phyloP scores from a whole-genome alignment of 805 yeast species.

The Hanseniaspora nectarophila region DNA sequence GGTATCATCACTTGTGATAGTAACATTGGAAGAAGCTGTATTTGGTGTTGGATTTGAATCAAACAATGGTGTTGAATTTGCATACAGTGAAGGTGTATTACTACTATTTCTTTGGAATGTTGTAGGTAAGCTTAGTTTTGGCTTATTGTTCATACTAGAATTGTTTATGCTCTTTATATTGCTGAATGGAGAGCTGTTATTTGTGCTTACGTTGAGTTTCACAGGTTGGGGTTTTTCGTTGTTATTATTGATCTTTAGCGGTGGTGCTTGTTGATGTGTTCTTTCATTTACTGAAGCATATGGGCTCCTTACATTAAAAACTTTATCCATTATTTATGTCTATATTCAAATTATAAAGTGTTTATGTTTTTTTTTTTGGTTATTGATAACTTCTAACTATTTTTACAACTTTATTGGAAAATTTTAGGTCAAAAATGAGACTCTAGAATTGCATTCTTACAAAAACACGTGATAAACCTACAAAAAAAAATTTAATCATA shows the following conservation, averaged over 20 bases:
- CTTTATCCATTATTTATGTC: conserved; percentile 1
- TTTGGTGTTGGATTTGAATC: not conserved
- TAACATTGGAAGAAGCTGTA: conserved; percentile 5
- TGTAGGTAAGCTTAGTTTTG: conserved; percentile 5
- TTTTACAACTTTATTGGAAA: too few species aligned
- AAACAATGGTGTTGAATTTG: not conserved
- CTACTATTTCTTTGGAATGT: conserved; percentile 2
- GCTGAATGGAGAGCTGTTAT: not conserved
- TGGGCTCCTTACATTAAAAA: conserved; percentile 10
- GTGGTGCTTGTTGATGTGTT: not conserved
- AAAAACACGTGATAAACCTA: too few species aligned
- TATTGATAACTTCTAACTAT: not conserved
- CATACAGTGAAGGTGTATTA: not conserved
- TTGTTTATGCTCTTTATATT: not conserved
- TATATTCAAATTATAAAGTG: not conserved
- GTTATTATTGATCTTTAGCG: not conserved
- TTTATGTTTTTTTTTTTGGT: not conserved
- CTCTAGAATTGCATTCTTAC: too few species aligned
- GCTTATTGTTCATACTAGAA: not conserved
- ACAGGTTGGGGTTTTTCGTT: not conserved
- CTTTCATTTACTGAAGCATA: conserved; percentile 7
- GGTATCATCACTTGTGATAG: not conserved
- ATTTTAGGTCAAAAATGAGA: too few species aligned
- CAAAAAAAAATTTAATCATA: too few species aligned
- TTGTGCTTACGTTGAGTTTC: not conserved